Evolutionary conservation across 495 filamentous ascomycete species (phyloP).

Genomic region (Corynascus novoguineensis): DNA sequence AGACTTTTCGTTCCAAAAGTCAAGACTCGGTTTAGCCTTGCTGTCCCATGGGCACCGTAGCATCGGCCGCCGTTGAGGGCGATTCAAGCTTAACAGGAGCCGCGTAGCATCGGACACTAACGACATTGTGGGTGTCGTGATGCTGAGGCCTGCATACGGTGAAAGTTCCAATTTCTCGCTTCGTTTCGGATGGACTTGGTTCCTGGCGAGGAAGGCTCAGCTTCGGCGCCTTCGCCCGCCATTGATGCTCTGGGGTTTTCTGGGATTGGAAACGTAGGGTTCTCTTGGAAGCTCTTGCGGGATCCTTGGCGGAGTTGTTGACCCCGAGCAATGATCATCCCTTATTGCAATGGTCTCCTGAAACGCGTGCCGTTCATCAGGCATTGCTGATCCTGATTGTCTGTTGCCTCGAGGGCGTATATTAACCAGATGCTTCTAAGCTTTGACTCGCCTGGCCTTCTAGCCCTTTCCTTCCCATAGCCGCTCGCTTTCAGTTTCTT

Average conservation of each 20-base stretch:
- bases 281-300: neutral
- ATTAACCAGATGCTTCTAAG: conserved; percentile 31
- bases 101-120: neutral
- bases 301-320: neutral
- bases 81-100: neutral
- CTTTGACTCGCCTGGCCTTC: conserved; percentile 17
- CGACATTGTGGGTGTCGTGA: neutral
- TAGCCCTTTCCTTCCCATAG: conserved; percentile 18
- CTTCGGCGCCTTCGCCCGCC: neutral
- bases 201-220: neutral
- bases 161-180: neutral
- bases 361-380: conserved; percentile 27
- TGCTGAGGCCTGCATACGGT: neutral
- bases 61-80: neutral
- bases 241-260: neutral
- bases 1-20: conserved; percentile 6
- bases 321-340: conserved; percentile 4
- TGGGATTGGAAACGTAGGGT: neutral
- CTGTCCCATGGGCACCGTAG: neutral
- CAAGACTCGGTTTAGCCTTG: conserved; percentile 14
- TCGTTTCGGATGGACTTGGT: conserved; percentile 5
- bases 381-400: conserved; percentile 24
- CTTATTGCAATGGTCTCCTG: conserved; percentile 11
- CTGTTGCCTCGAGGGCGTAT: conserved; percentile 23
- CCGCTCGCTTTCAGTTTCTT: conserved; percentile 20